A percentile compares a stretch with the other conserved stretches of the same genome.
Evolutionary conservation across 2,329 filamentous ascomycete species (phyloP).

Genomic region (Aureobasidium lini): DNA sequence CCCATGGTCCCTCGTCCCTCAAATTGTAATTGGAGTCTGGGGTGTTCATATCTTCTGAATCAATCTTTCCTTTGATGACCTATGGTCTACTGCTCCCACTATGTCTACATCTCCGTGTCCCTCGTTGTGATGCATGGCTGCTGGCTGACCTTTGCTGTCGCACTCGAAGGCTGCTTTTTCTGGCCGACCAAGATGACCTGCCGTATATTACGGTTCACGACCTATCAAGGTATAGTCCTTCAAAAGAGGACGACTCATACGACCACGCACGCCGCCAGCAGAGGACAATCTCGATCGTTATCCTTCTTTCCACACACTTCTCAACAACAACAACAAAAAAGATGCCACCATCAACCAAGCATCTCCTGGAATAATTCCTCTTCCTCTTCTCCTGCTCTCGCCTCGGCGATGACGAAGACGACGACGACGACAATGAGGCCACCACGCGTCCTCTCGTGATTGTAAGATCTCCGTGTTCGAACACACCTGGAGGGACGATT

Average conservation of each 20-base stretch:
- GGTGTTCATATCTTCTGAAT: background rate
- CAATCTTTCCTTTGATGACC: background rate
- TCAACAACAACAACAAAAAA: background rate
- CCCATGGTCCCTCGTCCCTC: background rate
- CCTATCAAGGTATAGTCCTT: background rate
- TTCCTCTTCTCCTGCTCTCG: background rate
- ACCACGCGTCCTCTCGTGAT: background rate
- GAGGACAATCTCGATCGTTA: background rate
- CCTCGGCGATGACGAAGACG: background rate
- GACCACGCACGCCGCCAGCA: background rate
- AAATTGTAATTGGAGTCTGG: constrained; percentile 5
- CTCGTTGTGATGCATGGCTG: too few species aligned
- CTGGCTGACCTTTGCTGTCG: background rate
- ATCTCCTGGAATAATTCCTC: background rate
- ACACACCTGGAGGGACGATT: background rate
- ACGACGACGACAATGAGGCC: background rate
- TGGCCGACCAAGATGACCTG: background rate
- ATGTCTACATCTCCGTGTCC: too few species aligned
- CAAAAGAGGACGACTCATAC: background rate
- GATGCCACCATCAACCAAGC: background rate
- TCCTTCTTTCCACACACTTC: background rate
- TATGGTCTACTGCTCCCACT: background rate
- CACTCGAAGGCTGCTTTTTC: too few species aligned
- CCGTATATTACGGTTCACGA: background rate
- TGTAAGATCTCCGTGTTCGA: background rate